Percentiles rank a stretch among this genome's conserved stretches.
These are phyloP conservation scores for Candida glaebosa DNA, from an alignment of 805 yeast species.

Conservation along the genomic window DNA sequence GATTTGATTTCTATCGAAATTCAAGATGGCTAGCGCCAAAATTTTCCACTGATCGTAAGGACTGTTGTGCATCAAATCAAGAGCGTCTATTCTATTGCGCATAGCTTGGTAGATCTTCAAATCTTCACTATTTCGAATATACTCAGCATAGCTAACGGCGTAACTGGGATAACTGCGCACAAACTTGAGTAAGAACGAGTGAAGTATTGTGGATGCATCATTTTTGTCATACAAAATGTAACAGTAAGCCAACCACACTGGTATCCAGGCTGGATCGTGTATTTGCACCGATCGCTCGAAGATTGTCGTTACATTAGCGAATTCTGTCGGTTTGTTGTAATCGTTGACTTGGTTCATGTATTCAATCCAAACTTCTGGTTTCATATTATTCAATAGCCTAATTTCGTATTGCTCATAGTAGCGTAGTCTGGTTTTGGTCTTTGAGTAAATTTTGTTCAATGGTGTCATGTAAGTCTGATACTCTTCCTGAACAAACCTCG, in stretches of 20 bases:
- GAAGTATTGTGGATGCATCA: constrained; percentile 8
- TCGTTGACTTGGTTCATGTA: constrained; percentile 28
- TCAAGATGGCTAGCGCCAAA: constrained; percentile 21
- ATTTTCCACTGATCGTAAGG: constrained; percentile 32
- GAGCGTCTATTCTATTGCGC: constrained; percentile 9
- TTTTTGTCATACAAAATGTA: constrained; percentile 21
- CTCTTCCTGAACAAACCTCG: constrained; percentile 19
- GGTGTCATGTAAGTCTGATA: constrained; percentile 35
- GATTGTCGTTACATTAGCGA: constrained; percentile 14
- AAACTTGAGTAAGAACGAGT: constrained; percentile 16
- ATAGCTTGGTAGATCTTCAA: constrained; percentile 11
- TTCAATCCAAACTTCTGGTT: constrained; percentile 24
- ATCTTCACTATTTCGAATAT: constrained; percentile 16
- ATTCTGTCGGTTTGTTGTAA: constrained; percentile 13
- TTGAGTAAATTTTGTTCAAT: constrained; percentile 29
- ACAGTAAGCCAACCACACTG: constrained; percentile 28
- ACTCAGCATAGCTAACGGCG: constrained; percentile 24
- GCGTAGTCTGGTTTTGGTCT: constrained; percentile 23
- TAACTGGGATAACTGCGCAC: constrained; percentile 22
- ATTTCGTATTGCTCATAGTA: constrained; percentile 37
- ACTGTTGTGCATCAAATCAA: constrained; percentile 14
- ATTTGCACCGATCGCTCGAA: constrained; percentile 28
- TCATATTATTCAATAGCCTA: constrained; percentile 14
- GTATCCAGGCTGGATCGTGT: constrained; percentile 13
- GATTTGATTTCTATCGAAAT: constrained; percentile 11